phyloP scores from a whole-genome alignment of 306 rosid genomes.

The Albizia julibrissin region DNA sequence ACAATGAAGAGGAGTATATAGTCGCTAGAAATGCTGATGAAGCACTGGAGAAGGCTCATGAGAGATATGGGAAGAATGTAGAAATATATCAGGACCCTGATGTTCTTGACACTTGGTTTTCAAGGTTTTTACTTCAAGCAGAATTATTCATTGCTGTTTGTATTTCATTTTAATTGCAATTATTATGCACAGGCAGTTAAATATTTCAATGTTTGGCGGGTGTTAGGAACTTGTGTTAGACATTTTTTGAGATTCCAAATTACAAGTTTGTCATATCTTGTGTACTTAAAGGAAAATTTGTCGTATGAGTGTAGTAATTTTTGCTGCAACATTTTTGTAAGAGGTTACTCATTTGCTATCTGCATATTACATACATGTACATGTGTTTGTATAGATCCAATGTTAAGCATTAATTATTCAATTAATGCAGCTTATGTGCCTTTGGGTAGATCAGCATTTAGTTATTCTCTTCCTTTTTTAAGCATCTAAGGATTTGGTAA shows the following conservation, averaged over 20 bases:
- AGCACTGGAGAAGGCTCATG: slow-evolving; percentile 74
- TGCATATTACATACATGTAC: neutral
- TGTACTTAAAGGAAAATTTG: neutral
- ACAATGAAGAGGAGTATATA: slow-evolving; percentile 85
- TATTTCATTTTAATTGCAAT: slow-evolving; percentile 14
- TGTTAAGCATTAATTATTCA: neutral
- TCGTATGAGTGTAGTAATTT: neutral
- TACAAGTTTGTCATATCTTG: neutral
- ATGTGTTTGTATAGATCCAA: neutral
- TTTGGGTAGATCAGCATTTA: neutral
- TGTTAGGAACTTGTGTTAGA: neutral
- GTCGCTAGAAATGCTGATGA: slow-evolving; percentile 83
- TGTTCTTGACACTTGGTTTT: slow-evolving; percentile 98
- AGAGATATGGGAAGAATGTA: slow-evolving; percentile 72
- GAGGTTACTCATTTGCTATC: slow-evolving; percentile 9
- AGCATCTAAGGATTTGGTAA: too few relatives aligned
- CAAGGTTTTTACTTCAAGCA: slow-evolving; percentile 59
- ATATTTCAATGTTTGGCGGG: neutral
- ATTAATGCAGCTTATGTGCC: slow-evolving; percentile 7
- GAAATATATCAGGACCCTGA: slow-evolving; percentile 96
- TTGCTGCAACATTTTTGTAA: neutral
- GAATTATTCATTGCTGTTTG: neutral
- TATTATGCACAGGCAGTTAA: neutral
- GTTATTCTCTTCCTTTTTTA: neutral
- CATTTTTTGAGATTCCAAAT: neutral